A percentile compares a stretch with the other conserved stretches of the same genome.
These are phyloP conservation scores for Ehretia macrophylla DNA, from an alignment of 257 asterid genomes.

Conservation along the genomic window DNA sequence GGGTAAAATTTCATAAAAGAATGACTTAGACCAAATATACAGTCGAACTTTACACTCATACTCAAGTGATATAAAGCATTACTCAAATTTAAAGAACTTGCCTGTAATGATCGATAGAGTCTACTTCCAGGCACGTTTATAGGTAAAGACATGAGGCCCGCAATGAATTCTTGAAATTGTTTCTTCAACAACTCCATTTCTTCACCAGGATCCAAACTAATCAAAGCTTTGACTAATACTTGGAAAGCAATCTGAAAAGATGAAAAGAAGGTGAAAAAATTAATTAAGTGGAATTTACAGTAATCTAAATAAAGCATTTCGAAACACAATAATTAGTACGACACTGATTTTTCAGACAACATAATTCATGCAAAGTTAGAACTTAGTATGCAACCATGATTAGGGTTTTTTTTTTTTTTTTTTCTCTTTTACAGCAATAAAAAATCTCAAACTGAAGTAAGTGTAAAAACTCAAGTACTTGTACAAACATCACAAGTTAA, in stretches of 20 bases:
- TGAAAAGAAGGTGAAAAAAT: neutral
- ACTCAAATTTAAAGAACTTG: slow-evolving; percentile 15
- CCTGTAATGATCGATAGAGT: slow-evolving; percentile 81
- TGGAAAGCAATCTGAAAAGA: slow-evolving; percentile 68
- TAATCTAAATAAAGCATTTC: slow-evolving; percentile 1
- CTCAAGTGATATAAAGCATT: no score
- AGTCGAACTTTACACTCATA: no score
- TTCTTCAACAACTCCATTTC: slow-evolving; percentile 66
- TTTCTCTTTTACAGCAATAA: neutral
- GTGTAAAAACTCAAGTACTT: no score
- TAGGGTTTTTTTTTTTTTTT: neutral
- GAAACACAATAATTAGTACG: slow-evolving; percentile 43
- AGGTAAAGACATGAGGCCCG: slow-evolving; percentile 89
- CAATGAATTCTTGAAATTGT: slow-evolving; percentile 85
- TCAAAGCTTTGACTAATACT: slow-evolving; percentile 77
- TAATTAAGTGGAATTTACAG: slow-evolving; percentile 12
- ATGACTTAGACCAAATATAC: no score
- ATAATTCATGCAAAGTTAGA: slow-evolving; percentile 33
- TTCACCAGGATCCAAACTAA: slow-evolving; percentile 61
- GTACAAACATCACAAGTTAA: no score
- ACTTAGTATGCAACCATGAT: slow-evolving; percentile 26
- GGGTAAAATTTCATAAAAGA: no score
- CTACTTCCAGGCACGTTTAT: slow-evolving; percentile 77
- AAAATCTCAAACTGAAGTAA: neutral
- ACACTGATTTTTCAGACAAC: slow-evolving; percentile 29